These are phyloP conservation scores for Lagenidium giganteum DNA, from an alignment of 352 stramenopile species.

Conservation along the genomic window DNA sequence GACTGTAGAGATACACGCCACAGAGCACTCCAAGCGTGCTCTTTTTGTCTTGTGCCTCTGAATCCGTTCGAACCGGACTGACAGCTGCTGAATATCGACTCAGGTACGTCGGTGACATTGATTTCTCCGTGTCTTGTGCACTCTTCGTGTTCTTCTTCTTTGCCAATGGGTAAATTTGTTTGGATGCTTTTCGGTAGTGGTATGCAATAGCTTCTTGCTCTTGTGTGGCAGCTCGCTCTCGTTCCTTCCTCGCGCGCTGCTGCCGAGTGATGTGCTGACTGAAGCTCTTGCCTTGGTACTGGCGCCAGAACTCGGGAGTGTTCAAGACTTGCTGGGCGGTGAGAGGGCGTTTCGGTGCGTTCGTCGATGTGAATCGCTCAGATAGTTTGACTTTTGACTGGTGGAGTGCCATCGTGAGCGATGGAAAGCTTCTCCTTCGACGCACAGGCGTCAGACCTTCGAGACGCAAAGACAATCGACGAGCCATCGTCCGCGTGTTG, in stretches of 20 bases:
- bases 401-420: too few relatives aligned
- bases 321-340: slow-evolving; percentile 13
- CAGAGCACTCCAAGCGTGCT: too few relatives aligned
- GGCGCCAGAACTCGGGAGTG: slow-evolving; percentile 25
- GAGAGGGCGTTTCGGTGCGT: too few relatives aligned
- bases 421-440: too few relatives aligned
- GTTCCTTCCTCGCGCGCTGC: slow-evolving; percentile 25
- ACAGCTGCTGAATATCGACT: background rate
- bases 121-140: too few relatives aligned
- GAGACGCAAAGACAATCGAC: too few relatives aligned
- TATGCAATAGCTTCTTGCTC: slow-evolving; percentile 17
- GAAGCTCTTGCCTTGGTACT: slow-evolving; percentile 51
- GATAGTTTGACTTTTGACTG: too few relatives aligned
- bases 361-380: too few relatives aligned
- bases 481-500: too few relatives aligned
- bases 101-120: slow-evolving; percentile 8
- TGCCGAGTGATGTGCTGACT: slow-evolving; percentile 52
- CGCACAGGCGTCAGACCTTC: too few relatives aligned
- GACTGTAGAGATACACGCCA: slow-evolving; percentile 45
- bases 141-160: slow-evolving; percentile 3
- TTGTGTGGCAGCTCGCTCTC: slow-evolving; percentile 13
- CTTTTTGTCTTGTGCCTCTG: background rate
- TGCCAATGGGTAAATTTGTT: slow-evolving; percentile 5
- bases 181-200: slow-evolving; percentile 12
- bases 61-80: background rate